Evolutionary conservation across 805 yeast species (phyloP).

Genomic region (Kodamaea neixiangensis): DNA sequence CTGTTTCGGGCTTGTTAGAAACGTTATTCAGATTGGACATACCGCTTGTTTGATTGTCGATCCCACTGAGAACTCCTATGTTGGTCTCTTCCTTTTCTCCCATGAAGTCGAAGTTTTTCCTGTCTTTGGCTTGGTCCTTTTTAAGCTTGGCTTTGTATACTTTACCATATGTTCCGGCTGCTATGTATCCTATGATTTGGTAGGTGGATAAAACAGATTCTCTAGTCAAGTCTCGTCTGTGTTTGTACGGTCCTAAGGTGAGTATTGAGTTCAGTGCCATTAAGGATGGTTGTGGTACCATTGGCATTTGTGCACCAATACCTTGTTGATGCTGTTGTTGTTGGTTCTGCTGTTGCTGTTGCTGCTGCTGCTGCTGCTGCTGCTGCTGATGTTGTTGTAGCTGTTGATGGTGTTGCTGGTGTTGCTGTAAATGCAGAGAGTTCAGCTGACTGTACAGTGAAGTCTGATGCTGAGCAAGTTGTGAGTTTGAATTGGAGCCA

Average conservation of each 20-base stretch:
- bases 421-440: conserved; percentile 1
- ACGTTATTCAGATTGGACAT: not conserved
- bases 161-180: conserved; percentile 97
- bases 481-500: not conserved
- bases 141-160: conserved; percentile 82
- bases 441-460: too few relatives aligned
- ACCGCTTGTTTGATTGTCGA: not conserved
- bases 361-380: not conserved
- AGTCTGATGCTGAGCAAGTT: not conserved
- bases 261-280: conserved; percentile 43
- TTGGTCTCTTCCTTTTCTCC: conserved; percentile 4
- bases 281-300: conserved; percentile 25
- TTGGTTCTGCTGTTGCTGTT: not conserved
- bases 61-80: not conserved
- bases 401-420: not conserved
- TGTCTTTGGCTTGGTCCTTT: conserved; percentile 16
- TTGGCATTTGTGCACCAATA: conserved; percentile 12
- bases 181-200: conserved; percentile 90
- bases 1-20: not conserved
- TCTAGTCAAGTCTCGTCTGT: conserved; percentile 61
- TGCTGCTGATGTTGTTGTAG: not conserved
- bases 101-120: not conserved
- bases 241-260: conserved; percentile 46
- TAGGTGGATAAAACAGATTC: conserved; percentile 80
- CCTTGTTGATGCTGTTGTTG: not conserved